A percentile compares a stretch with the other conserved stretches of the same genome.
Evolutionary conservation across 2,329 filamentous ascomycete genomes (phyloP).

Genomic region (Scedosporium aurantiacum): DNA sequence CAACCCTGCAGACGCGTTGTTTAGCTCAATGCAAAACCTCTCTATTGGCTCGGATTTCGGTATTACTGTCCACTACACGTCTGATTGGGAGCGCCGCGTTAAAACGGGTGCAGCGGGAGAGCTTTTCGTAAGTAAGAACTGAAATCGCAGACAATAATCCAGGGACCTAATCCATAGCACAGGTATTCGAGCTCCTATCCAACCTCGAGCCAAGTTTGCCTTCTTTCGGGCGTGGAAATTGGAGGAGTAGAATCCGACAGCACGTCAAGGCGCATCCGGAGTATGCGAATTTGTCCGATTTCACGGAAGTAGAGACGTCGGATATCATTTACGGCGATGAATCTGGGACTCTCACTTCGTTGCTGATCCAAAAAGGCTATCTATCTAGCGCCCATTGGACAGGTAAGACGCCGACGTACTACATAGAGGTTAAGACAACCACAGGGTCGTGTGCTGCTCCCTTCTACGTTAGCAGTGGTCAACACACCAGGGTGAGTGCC

Average conservation of each 20-base stretch:
- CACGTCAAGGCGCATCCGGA: constrained; percentile 25
- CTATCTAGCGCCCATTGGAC: constrained; percentile 17
- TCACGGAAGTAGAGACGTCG: constrained; percentile 30
- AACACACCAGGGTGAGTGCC: constrained; percentile 19
- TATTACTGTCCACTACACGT: not conserved
- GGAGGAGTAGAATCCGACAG: constrained; percentile 36
- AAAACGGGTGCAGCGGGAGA: not conserved
- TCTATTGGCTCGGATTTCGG: not conserved
- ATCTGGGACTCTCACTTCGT: constrained; percentile 19
- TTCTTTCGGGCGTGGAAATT: constrained; percentile 28
- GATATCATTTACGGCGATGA: constrained; percentile 35
- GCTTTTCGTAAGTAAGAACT: not conserved
- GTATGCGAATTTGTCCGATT: constrained; percentile 27
- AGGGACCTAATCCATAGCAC: too few species aligned
- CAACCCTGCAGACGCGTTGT: too few species aligned
- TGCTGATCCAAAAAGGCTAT: constrained; percentile 24
- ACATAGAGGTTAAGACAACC: constrained; percentile 41
- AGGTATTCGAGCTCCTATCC: constrained; percentile 32
- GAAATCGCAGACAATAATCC: not conserved
- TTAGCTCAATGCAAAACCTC: too few species aligned
- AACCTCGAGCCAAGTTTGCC: constrained; percentile 17
- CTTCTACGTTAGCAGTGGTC: constrained; percentile 35
- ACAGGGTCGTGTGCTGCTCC: constrained; percentile 22
- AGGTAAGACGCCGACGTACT: constrained; percentile 24
- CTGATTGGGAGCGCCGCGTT: not conserved